Evolutionary conservation across 2,329 filamentous ascomycete species (phyloP).

Genomic region (Penicillium rolfsii): DNA sequence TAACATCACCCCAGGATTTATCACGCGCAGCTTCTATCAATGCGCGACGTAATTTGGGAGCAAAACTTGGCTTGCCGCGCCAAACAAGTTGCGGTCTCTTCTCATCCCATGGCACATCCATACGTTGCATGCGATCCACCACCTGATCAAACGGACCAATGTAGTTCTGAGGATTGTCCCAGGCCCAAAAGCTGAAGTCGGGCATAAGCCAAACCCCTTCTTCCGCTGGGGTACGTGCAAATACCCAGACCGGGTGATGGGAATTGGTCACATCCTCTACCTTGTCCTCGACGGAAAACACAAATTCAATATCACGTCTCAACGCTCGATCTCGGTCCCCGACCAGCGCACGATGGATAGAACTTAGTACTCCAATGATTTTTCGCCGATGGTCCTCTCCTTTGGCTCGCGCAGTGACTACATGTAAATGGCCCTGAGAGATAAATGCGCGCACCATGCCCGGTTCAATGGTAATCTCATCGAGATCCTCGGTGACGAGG

Average conservation of each 20-base stretch:
- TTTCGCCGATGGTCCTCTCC: conserved; percentile 45
- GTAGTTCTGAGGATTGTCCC: conserved; percentile 44
- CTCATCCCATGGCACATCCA: conserved; percentile 36
- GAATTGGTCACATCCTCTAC: conserved; percentile 47
- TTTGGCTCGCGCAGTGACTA: conserved; percentile 34
- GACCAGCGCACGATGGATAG: conserved; percentile 54
- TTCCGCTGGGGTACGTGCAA: conserved; percentile 44
- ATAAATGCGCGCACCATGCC: conserved; percentile 44
- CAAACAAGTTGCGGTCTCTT: conserved; percentile 53
- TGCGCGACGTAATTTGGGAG: conserved; percentile 45
- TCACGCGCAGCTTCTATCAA: conserved; percentile 45
- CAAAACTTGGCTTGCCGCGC: conserved; percentile 52
- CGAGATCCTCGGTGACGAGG: conserved; percentile 33
- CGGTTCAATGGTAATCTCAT: conserved; percentile 31
- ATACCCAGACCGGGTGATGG: conserved; percentile 49
- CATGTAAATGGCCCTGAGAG: conserved; percentile 38
- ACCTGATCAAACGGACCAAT: conserved; percentile 45
- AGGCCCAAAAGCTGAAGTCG: conserved; percentile 57
- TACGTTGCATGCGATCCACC: conserved; percentile 35
- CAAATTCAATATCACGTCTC: conserved; percentile 53
- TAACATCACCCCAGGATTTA: conserved; percentile 54
- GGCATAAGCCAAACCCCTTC: conserved; percentile 55
- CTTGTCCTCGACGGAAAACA: conserved; percentile 49
- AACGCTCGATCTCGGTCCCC: conserved; percentile 38
- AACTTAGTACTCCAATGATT: conserved; percentile 48